Percentiles rank a stretch among this genome's conserved stretches.
Conservation (phyloP, 2,329 filamentous ascomycete species). For the Fusarium mangiferae region DNA sequence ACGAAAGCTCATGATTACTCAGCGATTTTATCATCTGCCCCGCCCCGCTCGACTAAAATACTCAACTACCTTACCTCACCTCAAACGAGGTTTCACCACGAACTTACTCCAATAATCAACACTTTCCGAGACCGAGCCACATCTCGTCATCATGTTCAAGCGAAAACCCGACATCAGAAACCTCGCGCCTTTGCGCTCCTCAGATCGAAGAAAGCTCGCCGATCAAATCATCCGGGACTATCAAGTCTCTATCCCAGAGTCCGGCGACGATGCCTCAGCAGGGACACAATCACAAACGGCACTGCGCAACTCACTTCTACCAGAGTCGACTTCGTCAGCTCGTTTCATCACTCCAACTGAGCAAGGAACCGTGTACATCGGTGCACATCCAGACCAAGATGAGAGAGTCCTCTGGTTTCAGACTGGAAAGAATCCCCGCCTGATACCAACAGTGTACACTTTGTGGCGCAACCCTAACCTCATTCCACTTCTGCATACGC, state of each 20-base stretch:
- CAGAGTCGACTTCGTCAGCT: constrained; percentile 37
- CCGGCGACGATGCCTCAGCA: constrained; percentile 26
- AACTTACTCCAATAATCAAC: background rate
- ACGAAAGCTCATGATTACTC: constrained; percentile 21
- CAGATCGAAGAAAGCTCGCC: constrained; percentile 37
- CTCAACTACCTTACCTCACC: background rate
- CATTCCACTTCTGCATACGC: constrained; percentile 36
- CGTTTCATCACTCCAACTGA: constrained; percentile 36
- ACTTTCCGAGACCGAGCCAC: background rate
- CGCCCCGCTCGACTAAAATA: constrained; percentile 18
- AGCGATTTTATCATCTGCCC: constrained; percentile 4
- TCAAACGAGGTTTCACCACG: background rate
- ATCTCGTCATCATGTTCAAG: constrained; percentile 33
- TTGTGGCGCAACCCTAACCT: constrained; percentile 38
- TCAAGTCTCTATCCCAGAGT: constrained; percentile 26
- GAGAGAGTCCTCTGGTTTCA: constrained; percentile 42
- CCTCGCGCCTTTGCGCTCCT: constrained; percentile 36
- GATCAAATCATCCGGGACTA: constrained; percentile 41
- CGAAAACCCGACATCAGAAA: constrained; percentile 40
- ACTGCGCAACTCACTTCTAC: constrained; percentile 37
- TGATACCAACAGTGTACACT: constrained; percentile 40
- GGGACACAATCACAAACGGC: constrained; percentile 22
- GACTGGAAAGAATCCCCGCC: constrained; percentile 31
- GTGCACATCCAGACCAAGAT: constrained; percentile 27
- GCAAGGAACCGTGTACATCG: constrained; percentile 35